Evolutionary conservation across 2,329 filamentous ascomycete genomes (phyloP), one percentile per base, ranked within the genome.

Genomic region (Fusarium scirpi): DNA sequence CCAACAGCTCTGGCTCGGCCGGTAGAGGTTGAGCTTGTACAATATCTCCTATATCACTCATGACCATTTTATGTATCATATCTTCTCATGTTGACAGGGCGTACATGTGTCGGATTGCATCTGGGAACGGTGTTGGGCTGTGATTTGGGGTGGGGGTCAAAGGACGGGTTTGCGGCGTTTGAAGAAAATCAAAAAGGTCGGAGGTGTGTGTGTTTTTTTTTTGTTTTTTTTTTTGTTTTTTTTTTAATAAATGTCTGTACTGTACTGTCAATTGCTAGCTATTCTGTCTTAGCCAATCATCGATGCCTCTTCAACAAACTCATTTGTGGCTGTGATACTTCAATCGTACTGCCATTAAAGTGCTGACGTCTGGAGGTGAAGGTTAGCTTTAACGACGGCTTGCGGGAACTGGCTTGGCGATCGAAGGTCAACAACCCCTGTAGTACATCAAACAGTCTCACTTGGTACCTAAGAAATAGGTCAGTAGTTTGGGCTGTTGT

Each of bases 381-480:
- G 48, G 56, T 40, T 52, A 62, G 53, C 56, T 53, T 22, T 43
- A 53, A 32, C 6, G 18, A 66, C 34, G 34, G 20, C 52, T 30
- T 54, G 49, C 43, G 44, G 67, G 54, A 58, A 43, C n/a, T 44
- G 54, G 49, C 67, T 71, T 70, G 67, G 67, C 67, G 43, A 58
- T 70, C 38, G 47, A 48, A 69, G 67, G 52, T 58, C 41, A 24
- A 58, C 48, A 30, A 58, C 53, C 68, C 68, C 59, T 70, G 68
- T 58, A 69, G 48, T 61, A 54, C 46, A 71, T 69, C 63, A 57
- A 40, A 40, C 47, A 46, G 44, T 47, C 57, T 70, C 38, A 45
- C 34, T 38, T 18, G 16, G 32, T 18, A 38, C 32, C 40, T 49
- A 47, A 30, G 54, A 38, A 38, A 38, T 45, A 29, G 38, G 32